Conservation (phyloP, 495 filamentous ascomycete species). For the Neurospora sp. region DNA sequence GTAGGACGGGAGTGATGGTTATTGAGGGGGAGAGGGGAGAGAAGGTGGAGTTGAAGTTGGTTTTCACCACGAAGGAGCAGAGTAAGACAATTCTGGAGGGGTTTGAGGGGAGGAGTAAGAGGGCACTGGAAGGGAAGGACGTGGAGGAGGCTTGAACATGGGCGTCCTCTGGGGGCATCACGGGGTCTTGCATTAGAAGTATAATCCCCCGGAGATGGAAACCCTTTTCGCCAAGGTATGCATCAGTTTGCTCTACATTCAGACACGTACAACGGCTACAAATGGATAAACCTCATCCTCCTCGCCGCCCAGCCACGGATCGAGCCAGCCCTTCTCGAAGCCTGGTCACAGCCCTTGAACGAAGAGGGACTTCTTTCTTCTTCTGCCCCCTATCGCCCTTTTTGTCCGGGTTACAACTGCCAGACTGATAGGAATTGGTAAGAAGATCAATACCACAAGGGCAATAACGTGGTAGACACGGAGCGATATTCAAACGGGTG, state of each 20-base stretch:
- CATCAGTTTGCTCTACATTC: too few species aligned
- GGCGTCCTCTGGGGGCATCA: too few species aligned
- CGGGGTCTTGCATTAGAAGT: too few species aligned
- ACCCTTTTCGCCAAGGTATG: too few species aligned
- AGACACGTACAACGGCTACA: neutral
- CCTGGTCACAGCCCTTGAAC: neutral
- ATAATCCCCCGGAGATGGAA: too few species aligned
- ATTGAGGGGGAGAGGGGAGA: neutral
- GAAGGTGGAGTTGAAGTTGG: conserved; percentile 17
- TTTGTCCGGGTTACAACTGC: neutral
- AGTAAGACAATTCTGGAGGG: conserved; percentile 16
- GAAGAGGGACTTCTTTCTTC: neutral
- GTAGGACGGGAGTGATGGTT: conserved; percentile 11
- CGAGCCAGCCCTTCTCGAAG: neutral
- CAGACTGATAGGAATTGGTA: neutral
- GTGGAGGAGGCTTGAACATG: neutral
- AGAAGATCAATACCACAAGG: neutral
- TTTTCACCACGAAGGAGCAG: conserved; percentile 23
- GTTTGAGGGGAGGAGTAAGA: conserved; percentile 19
- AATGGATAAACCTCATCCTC: neutral
- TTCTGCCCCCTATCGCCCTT: neutral
- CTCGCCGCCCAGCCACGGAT: neutral
- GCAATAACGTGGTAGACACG: neutral
- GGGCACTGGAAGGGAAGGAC: neutral
- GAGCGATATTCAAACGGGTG: neutral